These are phyloP conservation scores for Chrysochromulina parva DNA, from an alignment of 78 protist genomes.

Conservation along the genomic window DNA sequence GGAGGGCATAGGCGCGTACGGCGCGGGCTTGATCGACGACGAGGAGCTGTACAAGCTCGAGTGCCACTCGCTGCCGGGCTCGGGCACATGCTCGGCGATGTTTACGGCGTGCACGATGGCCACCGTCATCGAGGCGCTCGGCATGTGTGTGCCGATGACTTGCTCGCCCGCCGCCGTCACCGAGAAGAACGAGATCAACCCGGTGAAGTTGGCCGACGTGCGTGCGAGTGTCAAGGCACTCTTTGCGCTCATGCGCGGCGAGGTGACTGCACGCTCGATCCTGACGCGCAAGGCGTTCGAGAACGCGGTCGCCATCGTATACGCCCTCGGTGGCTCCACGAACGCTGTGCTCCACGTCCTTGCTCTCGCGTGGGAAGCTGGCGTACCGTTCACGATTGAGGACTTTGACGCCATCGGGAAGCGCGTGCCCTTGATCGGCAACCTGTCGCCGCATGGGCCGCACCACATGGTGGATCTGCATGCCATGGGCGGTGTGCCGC, in stretches of 20 bases:
- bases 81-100: neutral
- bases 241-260: neutral
- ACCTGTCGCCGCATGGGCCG: neutral
- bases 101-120: constrained; percentile 1
- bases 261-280: neutral
- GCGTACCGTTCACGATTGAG: neutral
- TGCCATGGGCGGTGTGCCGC: neutral
- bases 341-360: neutral
- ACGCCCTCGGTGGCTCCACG: neutral
- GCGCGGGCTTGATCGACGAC: neutral
- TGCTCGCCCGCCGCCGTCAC: neutral
- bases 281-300: neutral
- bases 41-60: neutral
- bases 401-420: neutral
- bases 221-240: too few relatives aligned
- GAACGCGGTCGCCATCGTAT: neutral
- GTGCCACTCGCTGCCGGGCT: neutral
- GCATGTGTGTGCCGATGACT: neutral
- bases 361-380: neutral
- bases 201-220: too few relatives aligned
- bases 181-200: too few relatives aligned
- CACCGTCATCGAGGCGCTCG: neutral
- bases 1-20: neutral
- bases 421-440: neutral
- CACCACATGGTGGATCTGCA: neutral